Evolutionary conservation across 306 rosid species (phyloP).

Genomic region (Mimosa bimucronata): DNA sequence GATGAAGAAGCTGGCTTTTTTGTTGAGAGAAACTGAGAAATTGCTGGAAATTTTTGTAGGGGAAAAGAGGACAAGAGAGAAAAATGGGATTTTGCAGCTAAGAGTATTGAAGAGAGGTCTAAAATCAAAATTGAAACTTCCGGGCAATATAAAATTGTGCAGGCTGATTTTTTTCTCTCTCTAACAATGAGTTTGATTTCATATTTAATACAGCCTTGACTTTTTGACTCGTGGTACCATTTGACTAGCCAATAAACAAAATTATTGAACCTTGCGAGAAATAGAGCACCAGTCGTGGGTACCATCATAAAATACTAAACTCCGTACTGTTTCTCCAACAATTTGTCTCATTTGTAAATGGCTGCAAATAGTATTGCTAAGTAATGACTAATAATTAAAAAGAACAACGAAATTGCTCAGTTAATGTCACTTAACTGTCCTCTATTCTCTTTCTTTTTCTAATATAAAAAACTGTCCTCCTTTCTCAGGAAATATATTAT

Average conservation of each 20-base stretch:
- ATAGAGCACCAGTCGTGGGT: neutral
- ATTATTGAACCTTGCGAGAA: neutral
- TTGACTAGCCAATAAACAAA: neutral
- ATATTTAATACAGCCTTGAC: neutral
- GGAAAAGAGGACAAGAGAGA: neutral
- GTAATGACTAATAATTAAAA: too few relatives aligned
- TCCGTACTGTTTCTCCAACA: neutral
- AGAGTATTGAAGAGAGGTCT: neutral
- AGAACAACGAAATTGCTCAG: too few relatives aligned
- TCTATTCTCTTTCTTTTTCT: too few relatives aligned
- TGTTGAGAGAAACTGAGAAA: neutral
- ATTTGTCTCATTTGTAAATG: neutral
- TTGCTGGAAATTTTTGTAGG: neutral
- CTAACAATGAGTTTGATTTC: neutral
- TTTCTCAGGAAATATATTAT: too few relatives aligned
- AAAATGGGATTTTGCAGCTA: neutral
- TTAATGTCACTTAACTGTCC: too few relatives aligned
- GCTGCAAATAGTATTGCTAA: neutral
- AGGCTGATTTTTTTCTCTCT: neutral
- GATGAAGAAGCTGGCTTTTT: neutral
- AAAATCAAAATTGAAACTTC: constrained; percentile 14
- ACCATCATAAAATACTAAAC: neutral
- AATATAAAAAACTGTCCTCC: too few relatives aligned
- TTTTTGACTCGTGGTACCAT: constrained; percentile 10
- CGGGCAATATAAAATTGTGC: constrained; percentile 13